Conservation (phyloP, 192 early-diverging fungal genomes). For the Lobulomyces angularis region DNA sequence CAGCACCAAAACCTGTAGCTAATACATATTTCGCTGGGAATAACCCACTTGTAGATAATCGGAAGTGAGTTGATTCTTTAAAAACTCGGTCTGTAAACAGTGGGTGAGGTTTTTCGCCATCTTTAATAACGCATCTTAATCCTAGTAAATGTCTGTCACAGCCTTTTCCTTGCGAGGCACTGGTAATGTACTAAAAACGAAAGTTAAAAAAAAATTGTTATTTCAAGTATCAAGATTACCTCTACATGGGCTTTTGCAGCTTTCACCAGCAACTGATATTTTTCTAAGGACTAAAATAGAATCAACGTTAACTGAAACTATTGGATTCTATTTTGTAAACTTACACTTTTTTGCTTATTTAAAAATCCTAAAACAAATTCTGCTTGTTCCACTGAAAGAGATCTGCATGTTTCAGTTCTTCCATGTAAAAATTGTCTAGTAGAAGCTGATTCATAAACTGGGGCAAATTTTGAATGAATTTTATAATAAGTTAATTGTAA, state of each 20-base stretch:
- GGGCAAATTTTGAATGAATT: constrained; percentile 42
- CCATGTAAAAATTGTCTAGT: constrained; percentile 71
- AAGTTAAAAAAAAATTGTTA: too few relatives aligned
- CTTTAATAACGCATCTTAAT: constrained; percentile 42
- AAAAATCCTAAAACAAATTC: constrained; percentile 56
- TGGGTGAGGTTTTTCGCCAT: constrained; percentile 13
- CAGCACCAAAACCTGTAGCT: constrained; percentile 79
- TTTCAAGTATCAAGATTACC: too few relatives aligned
- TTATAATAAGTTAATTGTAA: constrained; percentile 76
- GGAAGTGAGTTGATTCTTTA: constrained; percentile 52
- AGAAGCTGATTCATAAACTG: constrained; percentile 77
- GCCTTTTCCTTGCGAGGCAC: constrained; percentile 52
- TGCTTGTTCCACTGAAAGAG: constrained; percentile 54
- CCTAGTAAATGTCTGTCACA: constrained; percentile 78
- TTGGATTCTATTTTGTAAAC: not conserved
- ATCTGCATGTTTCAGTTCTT: constrained; percentile 76
- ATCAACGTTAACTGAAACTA: not conserved
- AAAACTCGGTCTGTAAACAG: constrained; percentile 59
- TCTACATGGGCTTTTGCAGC: constrained; percentile 45
- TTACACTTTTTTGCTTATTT: not conserved
- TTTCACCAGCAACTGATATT: constrained; percentile 42
- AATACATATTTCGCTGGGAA: constrained; percentile 53
- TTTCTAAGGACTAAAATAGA: constrained; percentile 22
- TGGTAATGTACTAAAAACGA: constrained; percentile 38
- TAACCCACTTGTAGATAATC: constrained; percentile 62